Evolutionary conservation across 768 basidiomycete genomes (phyloP).

Genomic region (Panaeolus cyanescens): DNA sequence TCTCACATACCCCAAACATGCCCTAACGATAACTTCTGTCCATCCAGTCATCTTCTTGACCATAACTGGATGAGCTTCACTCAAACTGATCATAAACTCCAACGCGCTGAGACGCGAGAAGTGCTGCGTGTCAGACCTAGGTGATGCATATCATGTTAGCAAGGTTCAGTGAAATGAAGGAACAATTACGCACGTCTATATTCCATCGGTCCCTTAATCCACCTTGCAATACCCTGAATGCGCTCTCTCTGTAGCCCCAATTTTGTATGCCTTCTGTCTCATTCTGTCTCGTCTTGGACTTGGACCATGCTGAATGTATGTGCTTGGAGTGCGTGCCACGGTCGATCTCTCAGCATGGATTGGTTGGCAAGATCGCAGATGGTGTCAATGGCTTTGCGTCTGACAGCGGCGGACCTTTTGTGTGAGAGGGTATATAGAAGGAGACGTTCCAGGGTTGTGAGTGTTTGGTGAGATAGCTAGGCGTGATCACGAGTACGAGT

Average conservation of each 20-base stretch:
- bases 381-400: slow-evolving; percentile 74
- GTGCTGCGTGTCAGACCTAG: slow-evolving; percentile 78
- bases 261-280: slow-evolving; percentile 15
- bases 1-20: slow-evolving; percentile 84
- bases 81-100: slow-evolving; percentile 83
- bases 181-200: slow-evolving; percentile 48
- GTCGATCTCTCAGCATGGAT: slow-evolving; percentile 71
- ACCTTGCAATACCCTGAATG: slow-evolving; percentile 69
- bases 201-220: slow-evolving; percentile 69
- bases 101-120: slow-evolving; percentile 73
- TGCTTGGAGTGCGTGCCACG: slow-evolving; percentile 81
- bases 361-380: slow-evolving; percentile 76
- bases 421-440: no score
- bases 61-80: slow-evolving; percentile 72
- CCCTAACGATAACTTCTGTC: slow-evolving; percentile 69
- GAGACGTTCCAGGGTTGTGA: no score
- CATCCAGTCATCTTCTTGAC: slow-evolving; percentile 70
- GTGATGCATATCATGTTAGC: background rate
- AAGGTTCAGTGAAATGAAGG: slow-evolving; percentile 2
- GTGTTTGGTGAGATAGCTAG: no score
- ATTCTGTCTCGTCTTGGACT: slow-evolving; percentile 20
- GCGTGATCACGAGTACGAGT: no score
- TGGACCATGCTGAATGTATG: slow-evolving; percentile 71
- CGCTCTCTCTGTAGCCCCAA: slow-evolving; percentile 52
- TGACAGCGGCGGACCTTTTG: no score